Conservation (phyloP, 768 basidiomycete species). For the Omphalotus guepiniiformis region DNA sequence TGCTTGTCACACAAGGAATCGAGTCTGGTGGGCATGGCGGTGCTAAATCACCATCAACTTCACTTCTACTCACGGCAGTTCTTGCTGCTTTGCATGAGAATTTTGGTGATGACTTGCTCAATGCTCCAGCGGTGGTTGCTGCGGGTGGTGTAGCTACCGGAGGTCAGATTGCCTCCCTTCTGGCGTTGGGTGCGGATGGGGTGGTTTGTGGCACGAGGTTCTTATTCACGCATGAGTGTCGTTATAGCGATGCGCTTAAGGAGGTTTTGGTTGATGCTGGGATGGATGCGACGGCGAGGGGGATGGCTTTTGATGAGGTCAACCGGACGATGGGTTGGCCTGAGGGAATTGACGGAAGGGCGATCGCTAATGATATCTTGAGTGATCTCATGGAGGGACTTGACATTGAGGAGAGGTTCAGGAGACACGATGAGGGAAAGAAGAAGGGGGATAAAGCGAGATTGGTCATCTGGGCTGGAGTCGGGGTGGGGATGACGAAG, state of each 20-base stretch:
- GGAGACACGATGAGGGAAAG: slow-evolving; percentile 24
- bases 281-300: slow-evolving; percentile 31
- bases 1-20: slow-evolving; percentile 62
- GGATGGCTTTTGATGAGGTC: slow-evolving; percentile 37
- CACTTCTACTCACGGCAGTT: slow-evolving; percentile 33
- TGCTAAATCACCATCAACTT: slow-evolving; percentile 31
- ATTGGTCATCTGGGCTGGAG: slow-evolving; percentile 39
- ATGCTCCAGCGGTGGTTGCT: slow-evolving; percentile 34
- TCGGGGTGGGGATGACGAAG: slow-evolving; percentile 31
- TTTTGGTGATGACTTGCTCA: no score
- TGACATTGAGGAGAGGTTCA: slow-evolving; percentile 25
- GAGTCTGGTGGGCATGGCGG: slow-evolving; percentile 50
- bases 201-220: slow-evolving; percentile 47
- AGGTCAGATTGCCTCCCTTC: slow-evolving; percentile 34
- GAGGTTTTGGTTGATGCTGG: slow-evolving; percentile 29
- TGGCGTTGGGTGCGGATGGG: slow-evolving; percentile 42
- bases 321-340: slow-evolving; percentile 41
- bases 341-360: slow-evolving; percentile 38
- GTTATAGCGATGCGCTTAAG: slow-evolving; percentile 35
- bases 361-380: slow-evolving; percentile 34
- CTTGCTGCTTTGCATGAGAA: slow-evolving; percentile 28
- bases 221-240: slow-evolving; percentile 40
- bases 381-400: slow-evolving; percentile 27
- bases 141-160: slow-evolving; percentile 48
- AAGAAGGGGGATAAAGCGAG: slow-evolving; percentile 25